A percentile compares a stretch with the other conserved stretches of the same genome.
Conservation (phyloP, 2,329 filamentous ascomycete genomes). For the Verticillium dahliae region DNA sequence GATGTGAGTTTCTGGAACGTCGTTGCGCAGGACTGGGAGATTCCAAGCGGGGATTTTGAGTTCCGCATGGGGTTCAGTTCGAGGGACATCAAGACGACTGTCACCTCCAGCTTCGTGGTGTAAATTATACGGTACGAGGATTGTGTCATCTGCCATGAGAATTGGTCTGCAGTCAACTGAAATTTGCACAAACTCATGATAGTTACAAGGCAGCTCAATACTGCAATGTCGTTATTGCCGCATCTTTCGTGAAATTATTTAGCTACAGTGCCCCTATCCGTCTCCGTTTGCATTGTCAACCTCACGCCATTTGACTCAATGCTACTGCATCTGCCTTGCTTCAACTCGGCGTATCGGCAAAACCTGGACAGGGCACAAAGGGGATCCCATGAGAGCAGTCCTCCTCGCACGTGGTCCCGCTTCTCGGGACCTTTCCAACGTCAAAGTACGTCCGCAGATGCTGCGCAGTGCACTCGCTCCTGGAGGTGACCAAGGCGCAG, state of each 20-base stretch:
- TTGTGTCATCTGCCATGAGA: too few relatives aligned
- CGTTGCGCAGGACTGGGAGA: constrained; percentile 40
- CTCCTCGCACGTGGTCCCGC: constrained; percentile 14
- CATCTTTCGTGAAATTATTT: too few relatives aligned
- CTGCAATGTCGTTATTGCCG: too few relatives aligned
- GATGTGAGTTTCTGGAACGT: constrained; percentile 47
- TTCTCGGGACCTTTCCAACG: constrained; percentile 18
- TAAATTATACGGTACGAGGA: too few relatives aligned
- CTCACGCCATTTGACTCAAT: too few relatives aligned
- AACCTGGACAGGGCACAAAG: neutral
- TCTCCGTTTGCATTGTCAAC: too few relatives aligned
- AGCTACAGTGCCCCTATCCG: too few relatives aligned
- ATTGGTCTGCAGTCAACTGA: too few relatives aligned
- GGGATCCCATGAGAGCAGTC: constrained; percentile 10
- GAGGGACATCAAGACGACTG: neutral
- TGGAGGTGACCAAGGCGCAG: constrained; percentile 7
- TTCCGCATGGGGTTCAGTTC: neutral
- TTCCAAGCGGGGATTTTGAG: constrained; percentile 24
- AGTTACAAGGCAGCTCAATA: too few relatives aligned
- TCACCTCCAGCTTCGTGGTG: too few relatives aligned
- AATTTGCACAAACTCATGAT: too few relatives aligned
- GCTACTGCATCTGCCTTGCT: too few relatives aligned
- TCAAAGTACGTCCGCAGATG: constrained; percentile 17
- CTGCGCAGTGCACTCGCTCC: constrained; percentile 14
- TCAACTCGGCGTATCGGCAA: neutral